Evolutionary conservation across 148 eudicot genomes (phyloP).

Genomic region (Amaranthus cruentus): DNA sequence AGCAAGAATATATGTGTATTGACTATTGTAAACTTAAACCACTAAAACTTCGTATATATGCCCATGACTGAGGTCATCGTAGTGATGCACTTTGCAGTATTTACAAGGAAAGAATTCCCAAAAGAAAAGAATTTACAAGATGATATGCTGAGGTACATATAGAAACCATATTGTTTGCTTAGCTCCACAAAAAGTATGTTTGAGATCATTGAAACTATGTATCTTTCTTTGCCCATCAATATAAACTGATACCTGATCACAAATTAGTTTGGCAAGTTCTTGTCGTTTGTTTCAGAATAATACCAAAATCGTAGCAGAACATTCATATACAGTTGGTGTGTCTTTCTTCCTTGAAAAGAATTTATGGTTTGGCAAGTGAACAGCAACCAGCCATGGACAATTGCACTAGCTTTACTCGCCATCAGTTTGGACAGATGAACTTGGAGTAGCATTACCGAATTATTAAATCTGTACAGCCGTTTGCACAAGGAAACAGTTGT

Average conservation of each 20-base stretch:
- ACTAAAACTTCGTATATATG: not conserved
- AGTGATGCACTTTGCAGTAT: not conserved
- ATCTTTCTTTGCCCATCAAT: not conserved
- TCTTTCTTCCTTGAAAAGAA: not conserved
- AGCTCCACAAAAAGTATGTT: not conserved
- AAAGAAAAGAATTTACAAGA: not conserved
- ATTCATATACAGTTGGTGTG: not conserved
- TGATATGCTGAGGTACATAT: not conserved
- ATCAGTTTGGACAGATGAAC: not conserved
- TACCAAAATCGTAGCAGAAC: not conserved
- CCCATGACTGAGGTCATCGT: not conserved
- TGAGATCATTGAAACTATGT: not conserved
- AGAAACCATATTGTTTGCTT: not conserved
- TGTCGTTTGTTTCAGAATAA: not conserved
- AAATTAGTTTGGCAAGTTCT: not conserved
- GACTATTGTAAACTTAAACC: not conserved
- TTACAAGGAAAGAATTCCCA: not conserved
- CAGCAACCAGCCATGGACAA: not conserved
- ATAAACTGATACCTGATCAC: not conserved
- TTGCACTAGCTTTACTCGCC: not conserved
- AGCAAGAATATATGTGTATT: too few species aligned
- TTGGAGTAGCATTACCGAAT: not conserved
- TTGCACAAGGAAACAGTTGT: not conserved
- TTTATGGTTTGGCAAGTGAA: not conserved
- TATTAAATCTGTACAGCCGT: not conserved